Base-by-base conservation (phyloP, 305 asterid species). In the Fraxinus nigra region DNA sequence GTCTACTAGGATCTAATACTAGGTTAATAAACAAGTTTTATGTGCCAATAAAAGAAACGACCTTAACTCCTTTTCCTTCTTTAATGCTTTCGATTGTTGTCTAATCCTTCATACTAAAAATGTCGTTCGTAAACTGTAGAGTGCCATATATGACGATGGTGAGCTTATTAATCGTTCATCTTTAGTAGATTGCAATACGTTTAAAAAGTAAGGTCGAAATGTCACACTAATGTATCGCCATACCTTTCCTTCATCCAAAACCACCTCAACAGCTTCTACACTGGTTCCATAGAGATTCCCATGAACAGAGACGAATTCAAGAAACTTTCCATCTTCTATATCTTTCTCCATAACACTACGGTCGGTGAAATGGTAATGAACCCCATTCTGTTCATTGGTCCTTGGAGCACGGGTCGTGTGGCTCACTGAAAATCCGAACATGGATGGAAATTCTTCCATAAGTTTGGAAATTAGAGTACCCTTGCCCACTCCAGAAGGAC, bases 401-500 rank as follows among this genome's bases (percentile, higher is more conserved):
- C 99, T 90, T 18, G 97, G 97, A 77, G 90, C 89, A 38, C 99
- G 95, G 59, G 99, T 95, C 2, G 99, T 95, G 91, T 95, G 99
- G 92, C 99, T 95, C 6, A 95, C 99, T 34, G 99, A 95, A 86
- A 95, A 95, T 28, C 99, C 99, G 78, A 93, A 95, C 88, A 77
- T 91, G 18, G 90, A 88, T 70, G 97, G 97, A 78, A 92, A 93
- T 83, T 95, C 98, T 78, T 90, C 88, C 98, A 91, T 91, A 85
- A 95, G 84, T 84, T 85, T 89, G 82, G 97, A 74, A 73, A 95
- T 95, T 81, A 95, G 88, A 38, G 98, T 95, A 56, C 98, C 98
- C 86, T 95, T 95, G 37, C 98, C 99, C 70, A 95, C 99, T 56
- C 99, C 99, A 48, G 99, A 95, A 79, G 99, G 99, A 20, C 99